Base-by-base conservation (phyloP, 2,329 filamentous ascomycete genomes). In the Chrysosporium keratinophilum region DNA sequence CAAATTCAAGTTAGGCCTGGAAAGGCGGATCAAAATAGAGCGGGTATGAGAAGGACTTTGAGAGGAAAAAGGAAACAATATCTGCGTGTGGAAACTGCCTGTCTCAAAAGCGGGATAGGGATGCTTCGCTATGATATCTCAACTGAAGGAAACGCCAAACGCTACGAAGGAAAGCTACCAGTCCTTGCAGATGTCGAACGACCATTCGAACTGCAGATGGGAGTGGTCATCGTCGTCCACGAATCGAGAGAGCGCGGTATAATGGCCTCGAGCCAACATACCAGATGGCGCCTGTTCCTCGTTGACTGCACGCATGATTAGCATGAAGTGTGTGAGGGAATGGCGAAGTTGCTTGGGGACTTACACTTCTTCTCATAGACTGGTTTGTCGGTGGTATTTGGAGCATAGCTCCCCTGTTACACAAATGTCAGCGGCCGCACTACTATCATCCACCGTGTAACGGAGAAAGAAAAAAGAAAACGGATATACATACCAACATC, bases 171-270 rank as follows among this genome's bases (percentile, higher is more conserved):
- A 42, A 43, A 41, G 39, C 58, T 68, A 70, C 93, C 93, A 97
- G 69, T 95, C 88, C 80, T 97, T 98, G 74, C 85, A 80, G 69
- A 98, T 95, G 67, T 96, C 87, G 66, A 98, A 97, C 58, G 84
- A 83, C 93, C 93, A 98, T 65, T 95, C 86, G 71, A 98, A 98
- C 68, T 85, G 78, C 59, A 98, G 78, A 72, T 98, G 90, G 59
- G 80, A 84, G 72, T 88, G 83, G 70, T 93, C 85, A 74, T 98
- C 93, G 65, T 98, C 93, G 68, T 98, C 93, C 58, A 95, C 80
- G 70, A 98, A 98, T 71, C 82, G 88, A 61, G 89, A 95, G 57
- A 83, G 73, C 59, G 90, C 90, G 57, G 86, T 85, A 79, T 98
- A 98, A 73, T 89, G 83, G 59, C 89, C 93, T 58, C 93, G 87